Evolutionary conservation across 495 filamentous ascomycete species (phyloP), one percentile per base, ranked within the genome.

Genomic region (Filosporella fistucella): DNA sequence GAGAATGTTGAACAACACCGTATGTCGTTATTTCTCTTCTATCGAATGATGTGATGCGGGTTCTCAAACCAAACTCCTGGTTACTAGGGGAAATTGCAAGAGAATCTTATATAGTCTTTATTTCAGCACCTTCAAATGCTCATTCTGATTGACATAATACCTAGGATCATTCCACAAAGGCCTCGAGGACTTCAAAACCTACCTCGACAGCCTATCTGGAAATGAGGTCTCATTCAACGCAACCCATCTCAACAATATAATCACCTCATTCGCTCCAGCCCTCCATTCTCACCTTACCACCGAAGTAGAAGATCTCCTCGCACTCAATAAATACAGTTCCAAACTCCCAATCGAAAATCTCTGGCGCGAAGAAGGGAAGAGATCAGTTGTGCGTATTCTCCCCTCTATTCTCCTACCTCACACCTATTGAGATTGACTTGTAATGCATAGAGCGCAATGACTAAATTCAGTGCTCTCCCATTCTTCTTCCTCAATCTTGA

Each of bases 261-360:
- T 75, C 41, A 67, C 74, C 33, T 48, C 4, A 7, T 75, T 77
- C 51, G 68, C 63, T 5, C 29, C 42, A 3, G 25, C 50, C 7
- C 49, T 77, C 25, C 52, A 32, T 28, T 34, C 52, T 29, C 72
- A 77, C 54, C 56, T 77, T 6, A 36, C 48, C 7, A 68, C 71
- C 14, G 72, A 75, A 55, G 68, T 72, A 23, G 55, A 58, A 6
- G 61, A 62, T 0, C 40, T 72, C 3, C n/a, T 63, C 5, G 41
- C 42, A 17, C 54, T 69, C 42, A 52, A 55, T 25, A 25, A 46
- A 41, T 62, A 57, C 35, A 58, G 56, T 0, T 29, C 18, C 1
- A 59, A 63, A 33, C 42, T 45, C 22, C 42, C 42, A 3, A 32
- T 45, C 9, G 25, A 18, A 4, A 18, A 32, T 45, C 26, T 45